Base-by-base conservation (phyloP, 1,139 yeast genomes). In the Suhomyces choctaworum region DNA sequence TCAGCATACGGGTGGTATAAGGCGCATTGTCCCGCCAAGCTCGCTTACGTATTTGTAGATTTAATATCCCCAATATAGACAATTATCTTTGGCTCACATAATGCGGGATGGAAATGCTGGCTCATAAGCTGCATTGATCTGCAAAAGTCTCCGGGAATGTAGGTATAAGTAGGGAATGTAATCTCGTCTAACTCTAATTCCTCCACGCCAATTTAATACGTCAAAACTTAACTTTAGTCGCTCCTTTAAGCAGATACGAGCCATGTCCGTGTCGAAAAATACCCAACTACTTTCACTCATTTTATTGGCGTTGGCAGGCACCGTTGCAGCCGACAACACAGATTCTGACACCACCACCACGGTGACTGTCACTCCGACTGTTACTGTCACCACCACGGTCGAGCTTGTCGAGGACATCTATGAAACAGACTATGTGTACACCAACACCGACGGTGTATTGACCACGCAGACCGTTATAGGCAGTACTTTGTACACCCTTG, bases 401-500 rank as follows among this genome's bases (percentile, higher is more conserved):
- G 58, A 55, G 4, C 50, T 46, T 23, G 45, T 53, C 21, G 70
- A 55, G 34, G 52, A 56, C 23, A 49, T 66, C 25, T 61, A 48
- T 29, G 67, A 61, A 32, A 62, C 70, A 5, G 65, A 49, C 17
- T 68, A 66, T 44, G 47, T 66, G 17, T 69, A 46, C 46, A 65
- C 72, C 29, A 37, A 37, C 23, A 38, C 54, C 10, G 48, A 46
- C 27, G 70, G 72, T 7, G 40, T 36, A 7, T 56, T 64, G 45
- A 68, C 73, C 23, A 63, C 73, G 14, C 47, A 54, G 13, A 56
- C 61, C 13, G 51, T 50, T 15, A 45, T 49, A 19, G 66, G 64
- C 8, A 55, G 61, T 27, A 59, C 64, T 25, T 42, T 28, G 10
- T 28, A 41, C 16, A 42, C 17, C 23, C 29, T 37, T 10, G 27